Evolutionary conservation across 495 filamentous ascomycete genomes (phyloP).

Genomic region (Xylaria curta): DNA sequence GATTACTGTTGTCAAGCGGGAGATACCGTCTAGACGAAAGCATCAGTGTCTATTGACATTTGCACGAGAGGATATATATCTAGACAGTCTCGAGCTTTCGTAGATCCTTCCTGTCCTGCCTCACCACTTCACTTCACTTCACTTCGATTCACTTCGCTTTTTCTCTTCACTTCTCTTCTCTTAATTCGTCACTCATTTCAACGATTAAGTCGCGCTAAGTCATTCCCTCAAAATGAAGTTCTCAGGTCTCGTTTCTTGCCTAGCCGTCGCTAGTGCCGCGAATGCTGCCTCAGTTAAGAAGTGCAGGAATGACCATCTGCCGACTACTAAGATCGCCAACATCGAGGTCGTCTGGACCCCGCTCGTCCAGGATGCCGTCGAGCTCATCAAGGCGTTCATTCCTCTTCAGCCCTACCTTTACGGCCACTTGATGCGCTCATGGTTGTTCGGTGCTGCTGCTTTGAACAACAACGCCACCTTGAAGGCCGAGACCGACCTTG

Average conservation of each 20-base stretch:
- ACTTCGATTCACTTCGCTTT: neutral
- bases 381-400: conserved; percentile 42
- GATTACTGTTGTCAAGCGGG: neutral
- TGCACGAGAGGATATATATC: neutral
- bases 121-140: conserved; percentile 1
- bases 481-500: conserved; percentile 37
- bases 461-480: conserved; percentile 42
- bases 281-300: neutral
- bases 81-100: neutral
- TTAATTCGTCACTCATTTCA: neutral
- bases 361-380: conserved; percentile 39
- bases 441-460: conserved; percentile 51
- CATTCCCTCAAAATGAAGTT: conserved; percentile 24
- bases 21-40: neutral
- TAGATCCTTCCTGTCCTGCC: neutral
- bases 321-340: conserved; percentile 30
- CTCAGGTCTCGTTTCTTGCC: conserved; percentile 11
- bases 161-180: neutral
- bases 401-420: conserved; percentile 39
- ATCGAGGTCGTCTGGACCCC: conserved; percentile 35
- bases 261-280: conserved; percentile 11
- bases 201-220: neutral
- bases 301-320: neutral
- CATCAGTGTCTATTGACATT: neutral
- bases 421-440: conserved; percentile 57